Percentiles rank a stretch among this genome's conserved stretches.
These are phyloP conservation scores for Dichotomopilus funicola DNA, from an alignment of 2,329 filamentous ascomycete species.

Conservation along the genomic window DNA sequence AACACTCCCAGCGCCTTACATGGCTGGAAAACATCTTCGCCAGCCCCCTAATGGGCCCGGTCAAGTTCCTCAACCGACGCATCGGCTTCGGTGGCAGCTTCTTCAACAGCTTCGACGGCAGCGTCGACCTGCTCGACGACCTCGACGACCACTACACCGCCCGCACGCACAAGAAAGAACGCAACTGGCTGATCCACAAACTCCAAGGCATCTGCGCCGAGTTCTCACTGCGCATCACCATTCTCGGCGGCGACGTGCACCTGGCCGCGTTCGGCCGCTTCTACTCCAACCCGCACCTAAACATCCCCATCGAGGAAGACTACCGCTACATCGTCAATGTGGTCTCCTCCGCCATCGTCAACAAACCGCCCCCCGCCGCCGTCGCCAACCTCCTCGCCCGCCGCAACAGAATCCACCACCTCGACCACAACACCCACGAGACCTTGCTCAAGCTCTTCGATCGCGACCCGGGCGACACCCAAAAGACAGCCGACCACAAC, in stretches of 20 bases:
- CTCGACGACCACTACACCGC: slow-evolving; percentile 96
- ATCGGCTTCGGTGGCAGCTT: slow-evolving; percentile 79
- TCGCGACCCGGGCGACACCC: slow-evolving; percentile 72
- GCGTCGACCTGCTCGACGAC: slow-evolving; percentile 85
- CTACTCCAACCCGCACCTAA: slow-evolving; percentile 79
- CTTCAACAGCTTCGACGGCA: slow-evolving; percentile 93
- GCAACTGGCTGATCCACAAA: slow-evolving; percentile 68
- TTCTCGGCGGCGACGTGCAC: slow-evolving; percentile 91
- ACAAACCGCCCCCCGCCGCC: slow-evolving; percentile 80
- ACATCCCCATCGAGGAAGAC: slow-evolving; percentile 72
- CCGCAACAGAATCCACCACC: slow-evolving; percentile 74
- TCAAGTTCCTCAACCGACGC: slow-evolving; percentile 83
- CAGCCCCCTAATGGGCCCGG: slow-evolving; percentile 78
- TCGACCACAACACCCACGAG: slow-evolving; percentile 73
- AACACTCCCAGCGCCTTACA: slow-evolving; percentile 61
- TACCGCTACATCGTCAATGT: slow-evolving; percentile 94
- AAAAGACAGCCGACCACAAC: slow-evolving; percentile 69
- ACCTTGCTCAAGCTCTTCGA: slow-evolving; percentile 90
- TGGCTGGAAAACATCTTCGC: slow-evolving; percentile 92
- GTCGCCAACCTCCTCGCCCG: slow-evolving; percentile 87
- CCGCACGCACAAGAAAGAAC: slow-evolving; percentile 83
- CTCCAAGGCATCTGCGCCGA: slow-evolving; percentile 78
- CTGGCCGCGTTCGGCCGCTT: slow-evolving; percentile 88
- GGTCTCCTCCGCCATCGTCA: slow-evolving; percentile 90
- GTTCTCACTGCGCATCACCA: slow-evolving; percentile 84